These are phyloP conservation scores for Kingdonia uniflora DNA, from an alignment of 164 flowering plant species.

Conservation along the genomic window DNA sequence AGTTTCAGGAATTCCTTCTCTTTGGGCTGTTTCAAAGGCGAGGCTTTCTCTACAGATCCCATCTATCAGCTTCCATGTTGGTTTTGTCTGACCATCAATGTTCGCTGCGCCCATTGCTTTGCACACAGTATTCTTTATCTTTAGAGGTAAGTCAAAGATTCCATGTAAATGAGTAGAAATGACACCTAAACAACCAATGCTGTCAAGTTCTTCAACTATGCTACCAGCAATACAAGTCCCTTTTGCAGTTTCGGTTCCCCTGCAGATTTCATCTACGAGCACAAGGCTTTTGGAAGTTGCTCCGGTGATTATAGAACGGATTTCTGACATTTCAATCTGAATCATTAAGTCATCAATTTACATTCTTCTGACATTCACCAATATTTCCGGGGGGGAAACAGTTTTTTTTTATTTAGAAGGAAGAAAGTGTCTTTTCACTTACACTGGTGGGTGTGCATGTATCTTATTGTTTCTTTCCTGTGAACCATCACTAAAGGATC, in stretches of 20 bases:
- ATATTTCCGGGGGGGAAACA: no score
- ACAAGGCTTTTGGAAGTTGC: conserved; percentile 84
- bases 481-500: no score
- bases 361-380: no score
- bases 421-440: not conserved
- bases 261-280: conserved; percentile 91
- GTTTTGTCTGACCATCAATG: conserved; percentile 53
- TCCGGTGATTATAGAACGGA: conserved; percentile 54
- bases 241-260: conserved; percentile 95
- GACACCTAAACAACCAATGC: conserved; percentile 78
- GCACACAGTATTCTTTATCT: conserved; percentile 34
- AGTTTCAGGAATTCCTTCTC: conserved; percentile 77
- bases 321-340: conserved; percentile 96
- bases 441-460: no score
- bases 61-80: conserved; percentile 87
- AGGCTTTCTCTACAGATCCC: conserved; percentile 93
- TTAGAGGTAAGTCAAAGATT: conserved; percentile 61
- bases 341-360: not conserved
- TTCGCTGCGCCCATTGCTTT: conserved; percentile 86
- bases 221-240: conserved; percentile 98
- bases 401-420: not conserved
- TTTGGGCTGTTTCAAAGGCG: conserved; percentile 90
- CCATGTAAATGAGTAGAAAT: conserved; percentile 96
- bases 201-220: conserved; percentile 73
- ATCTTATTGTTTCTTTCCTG: no score